Evolutionary conservation across 768 basidiomycete species (phyloP), one percentile per base, ranked within the genome.

Genomic region (Guyanaporus albipodus): DNA sequence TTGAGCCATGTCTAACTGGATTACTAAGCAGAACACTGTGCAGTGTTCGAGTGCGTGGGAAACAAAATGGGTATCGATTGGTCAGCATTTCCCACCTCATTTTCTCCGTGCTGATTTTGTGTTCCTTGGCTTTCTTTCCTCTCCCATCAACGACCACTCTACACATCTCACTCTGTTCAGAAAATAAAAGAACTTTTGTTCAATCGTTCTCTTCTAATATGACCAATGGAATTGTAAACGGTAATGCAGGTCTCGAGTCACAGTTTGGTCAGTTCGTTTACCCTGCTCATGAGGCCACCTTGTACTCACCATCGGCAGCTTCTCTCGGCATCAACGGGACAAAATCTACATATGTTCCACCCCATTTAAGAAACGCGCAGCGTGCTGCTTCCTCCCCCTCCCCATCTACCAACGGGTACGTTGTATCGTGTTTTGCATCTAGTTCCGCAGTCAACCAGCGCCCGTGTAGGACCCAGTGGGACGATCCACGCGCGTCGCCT

Each of bases 181-280:
- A 29, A 32, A 14, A 32, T 60, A 45, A 64, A 61, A 58, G 50
- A 51, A 50, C 47, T 21, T 35, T 46, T 55, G 59, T 69, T 69
- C 63, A 56, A 54, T 63, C 57, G 38, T 62, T 63, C 60, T 55
- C 46, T 52, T 64, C 67, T 75, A 78, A 85, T 87, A 90, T 90
- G 87, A 83, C 86, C 75, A 89, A 89, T 90, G 87, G 85, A 80
- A 80, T 81, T 77, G 80, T 87, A 85, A 87, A 89, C 72, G 82
- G 77, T 67, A 73, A 70, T 62, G 68, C 76, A 68, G 82, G 77
- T 72, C 72, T 89, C 62, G 87, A 90, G 76, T 73, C 74, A 66
- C 77, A 82, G 67, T 86, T 91, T 67, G 77, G 87, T 87, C 54
- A 55, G 80, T 73, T 27, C 33, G 17, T 41, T 32, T 18, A 19